A percentile compares a stretch with the other conserved stretches of the same genome.
Evolutionary conservation across 2,329 filamentous ascomycete genomes (phyloP).

Genomic region (Phyllosticta capitalensis): DNA sequence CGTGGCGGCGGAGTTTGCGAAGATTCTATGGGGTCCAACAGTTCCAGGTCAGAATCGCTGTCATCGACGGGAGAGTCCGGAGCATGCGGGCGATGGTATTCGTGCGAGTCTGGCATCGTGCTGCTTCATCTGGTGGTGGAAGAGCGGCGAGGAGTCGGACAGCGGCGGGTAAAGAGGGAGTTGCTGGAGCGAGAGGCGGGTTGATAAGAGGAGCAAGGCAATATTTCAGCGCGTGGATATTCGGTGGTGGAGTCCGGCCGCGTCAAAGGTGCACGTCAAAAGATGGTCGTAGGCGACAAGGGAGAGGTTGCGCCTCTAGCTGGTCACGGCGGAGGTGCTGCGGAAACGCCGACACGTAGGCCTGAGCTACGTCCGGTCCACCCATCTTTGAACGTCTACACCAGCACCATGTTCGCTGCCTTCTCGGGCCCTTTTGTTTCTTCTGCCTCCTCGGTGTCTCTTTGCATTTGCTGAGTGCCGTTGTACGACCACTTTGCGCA

Average conservation of each 20-base stretch:
- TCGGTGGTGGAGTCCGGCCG: background rate
- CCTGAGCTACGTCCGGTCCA: background rate
- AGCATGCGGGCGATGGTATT: conserved; percentile 45
- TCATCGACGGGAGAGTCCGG: conserved; percentile 52
- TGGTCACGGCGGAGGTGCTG: background rate
- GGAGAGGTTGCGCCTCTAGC: background rate
- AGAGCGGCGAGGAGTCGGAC: conserved; percentile 11
- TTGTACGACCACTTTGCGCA: background rate
- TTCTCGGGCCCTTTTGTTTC: background rate
- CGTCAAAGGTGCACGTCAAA: background rate
- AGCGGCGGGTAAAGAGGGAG: background rate
- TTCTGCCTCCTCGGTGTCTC: background rate
- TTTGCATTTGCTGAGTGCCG: background rate
- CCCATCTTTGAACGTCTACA: background rate
- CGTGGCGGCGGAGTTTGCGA: conserved; percentile 21
- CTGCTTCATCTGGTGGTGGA: conserved; percentile 10
- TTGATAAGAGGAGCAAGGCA: background rate
- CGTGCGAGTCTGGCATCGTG: conserved; percentile 37
- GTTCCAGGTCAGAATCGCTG: conserved; percentile 62
- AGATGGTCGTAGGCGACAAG: background rate
- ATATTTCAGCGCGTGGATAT: background rate
- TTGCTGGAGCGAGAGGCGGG: background rate
- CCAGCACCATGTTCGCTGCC: background rate
- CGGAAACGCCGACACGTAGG: background rate
- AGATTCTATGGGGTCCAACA: conserved; percentile 55